These are phyloP conservation scores for Lolium multiflorum DNA, from an alignment of 176 grass and related monocot species.

Conservation along the genomic window DNA sequence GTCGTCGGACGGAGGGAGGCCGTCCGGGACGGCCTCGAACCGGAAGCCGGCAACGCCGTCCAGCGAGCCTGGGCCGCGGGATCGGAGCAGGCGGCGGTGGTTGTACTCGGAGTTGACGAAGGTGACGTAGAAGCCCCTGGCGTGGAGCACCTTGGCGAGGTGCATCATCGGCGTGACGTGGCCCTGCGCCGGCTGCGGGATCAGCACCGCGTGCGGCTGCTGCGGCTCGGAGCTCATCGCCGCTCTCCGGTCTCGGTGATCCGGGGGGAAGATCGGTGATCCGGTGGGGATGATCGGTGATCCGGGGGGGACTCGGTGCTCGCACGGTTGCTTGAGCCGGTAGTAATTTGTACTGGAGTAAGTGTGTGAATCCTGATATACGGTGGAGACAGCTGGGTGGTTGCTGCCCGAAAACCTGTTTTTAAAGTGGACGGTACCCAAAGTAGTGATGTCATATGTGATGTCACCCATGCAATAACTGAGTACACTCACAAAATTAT, in stretches of 20 bases:
- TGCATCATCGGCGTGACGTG: constrained; percentile 84
- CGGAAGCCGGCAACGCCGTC: constrained; percentile 55
- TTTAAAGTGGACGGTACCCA: too few relatives aligned
- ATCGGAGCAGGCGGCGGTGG: constrained; percentile 61
- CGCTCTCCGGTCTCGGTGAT: neutral
- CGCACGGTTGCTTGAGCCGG: too few relatives aligned
- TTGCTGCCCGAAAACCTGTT: too few relatives aligned
- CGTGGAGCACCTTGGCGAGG: constrained; percentile 72
- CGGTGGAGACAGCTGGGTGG: too few relatives aligned
- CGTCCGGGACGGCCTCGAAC: constrained; percentile 67
- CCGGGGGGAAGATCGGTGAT: neutral
- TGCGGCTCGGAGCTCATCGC: constrained; percentile 39
- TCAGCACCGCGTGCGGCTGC: constrained; percentile 59
- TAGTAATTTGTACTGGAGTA: too few relatives aligned
- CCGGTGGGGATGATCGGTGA: too few relatives aligned
- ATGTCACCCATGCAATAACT: too few relatives aligned
- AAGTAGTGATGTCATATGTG: too few relatives aligned
- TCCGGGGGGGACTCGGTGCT: neutral
- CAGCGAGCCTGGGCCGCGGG: constrained; percentile 42
- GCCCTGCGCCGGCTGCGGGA: constrained; percentile 76
- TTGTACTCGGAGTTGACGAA: constrained; percentile 88
- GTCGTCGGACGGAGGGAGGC: constrained; percentile 51
- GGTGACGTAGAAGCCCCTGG: constrained; percentile 68
- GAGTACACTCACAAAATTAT: too few relatives aligned
- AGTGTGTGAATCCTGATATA: too few relatives aligned